phyloP scores from a whole-genome alignment of 305 asterid genomes.

The Withania somnifera region DNA sequence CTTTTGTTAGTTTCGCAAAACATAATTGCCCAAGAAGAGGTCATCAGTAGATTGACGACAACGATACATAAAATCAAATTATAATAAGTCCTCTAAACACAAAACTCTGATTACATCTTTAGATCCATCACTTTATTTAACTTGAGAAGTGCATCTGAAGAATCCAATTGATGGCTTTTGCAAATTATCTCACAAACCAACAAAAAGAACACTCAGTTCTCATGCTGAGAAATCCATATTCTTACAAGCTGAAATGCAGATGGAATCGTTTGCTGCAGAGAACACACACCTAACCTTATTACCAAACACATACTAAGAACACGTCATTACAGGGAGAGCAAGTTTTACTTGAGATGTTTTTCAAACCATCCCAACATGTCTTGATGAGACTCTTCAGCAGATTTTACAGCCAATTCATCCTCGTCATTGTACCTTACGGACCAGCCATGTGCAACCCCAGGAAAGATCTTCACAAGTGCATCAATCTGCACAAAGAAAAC shows the following conservation, averaged over 20 bases:
- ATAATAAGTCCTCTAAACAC: neutral
- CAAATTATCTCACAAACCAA: too few species aligned
- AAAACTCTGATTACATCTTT: neutral
- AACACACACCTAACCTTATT: neutral
- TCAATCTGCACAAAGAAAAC: constrained; percentile 26
- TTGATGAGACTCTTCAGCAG: constrained; percentile 45
- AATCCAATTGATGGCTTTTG: too few species aligned
- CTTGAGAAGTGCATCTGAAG: too few species aligned
- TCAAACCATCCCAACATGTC: constrained; percentile 46
- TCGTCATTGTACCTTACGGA: constrained; percentile 35
- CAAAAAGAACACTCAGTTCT: too few species aligned
- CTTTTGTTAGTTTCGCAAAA: neutral
- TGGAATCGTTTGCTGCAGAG: neutral
- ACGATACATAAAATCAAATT: neutral
- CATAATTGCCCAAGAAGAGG: too few species aligned
- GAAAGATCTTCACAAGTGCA: constrained; percentile 50
- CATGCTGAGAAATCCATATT: too few species aligned
- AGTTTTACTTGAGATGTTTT: constrained; percentile 32
- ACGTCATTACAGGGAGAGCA: neutral
- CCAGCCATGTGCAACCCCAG: constrained; percentile 40
- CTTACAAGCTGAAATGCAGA: too few species aligned
- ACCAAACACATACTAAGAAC: neutral
- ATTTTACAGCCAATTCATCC: constrained; percentile 32
- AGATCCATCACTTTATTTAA: neutral
- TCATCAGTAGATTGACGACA: too few species aligned